phyloP scores from a whole-genome alignment of 169 alveolate genomes.

The Cystoisospora suis region DNA sequence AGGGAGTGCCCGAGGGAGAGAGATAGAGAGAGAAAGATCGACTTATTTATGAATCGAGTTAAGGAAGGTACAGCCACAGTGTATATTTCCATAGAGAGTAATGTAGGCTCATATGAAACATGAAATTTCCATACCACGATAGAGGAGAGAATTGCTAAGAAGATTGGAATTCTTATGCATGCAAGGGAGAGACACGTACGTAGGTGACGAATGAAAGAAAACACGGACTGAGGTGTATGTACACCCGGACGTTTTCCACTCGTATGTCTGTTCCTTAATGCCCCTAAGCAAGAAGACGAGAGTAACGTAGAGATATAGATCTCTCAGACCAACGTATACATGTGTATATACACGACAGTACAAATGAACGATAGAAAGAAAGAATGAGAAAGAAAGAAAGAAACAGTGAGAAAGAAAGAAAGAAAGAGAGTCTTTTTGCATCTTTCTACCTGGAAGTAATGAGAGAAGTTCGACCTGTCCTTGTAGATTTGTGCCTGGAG shows the following conservation, averaged over 20 bases:
- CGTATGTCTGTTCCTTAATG: too few species aligned
- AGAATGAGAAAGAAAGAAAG: not conserved
- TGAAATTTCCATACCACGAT: too few species aligned
- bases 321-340: not conserved
- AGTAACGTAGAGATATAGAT: not conserved
- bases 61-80: not conserved
- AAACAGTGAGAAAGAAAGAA: not conserved
- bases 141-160: too few species aligned
- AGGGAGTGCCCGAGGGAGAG: not conserved
- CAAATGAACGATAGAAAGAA: not conserved
- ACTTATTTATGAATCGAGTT: not conserved
- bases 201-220: too few species aligned
- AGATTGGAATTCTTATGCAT: too few species aligned
- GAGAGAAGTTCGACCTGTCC: not conserved
- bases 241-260: too few species aligned
- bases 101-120: too few species aligned
- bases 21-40: too few species aligned
- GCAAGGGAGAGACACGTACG: too few species aligned
- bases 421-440: not conserved
- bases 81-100: too few species aligned
- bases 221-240: too few species aligned
- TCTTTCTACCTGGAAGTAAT: not conserved
- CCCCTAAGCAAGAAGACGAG: too few species aligned
- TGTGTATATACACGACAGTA: not conserved
- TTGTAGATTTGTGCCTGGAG: not conserved